Conservation (phyloP, 2,329 filamentous ascomycete species). For the Pleochaeta shiraiana region DNA sequence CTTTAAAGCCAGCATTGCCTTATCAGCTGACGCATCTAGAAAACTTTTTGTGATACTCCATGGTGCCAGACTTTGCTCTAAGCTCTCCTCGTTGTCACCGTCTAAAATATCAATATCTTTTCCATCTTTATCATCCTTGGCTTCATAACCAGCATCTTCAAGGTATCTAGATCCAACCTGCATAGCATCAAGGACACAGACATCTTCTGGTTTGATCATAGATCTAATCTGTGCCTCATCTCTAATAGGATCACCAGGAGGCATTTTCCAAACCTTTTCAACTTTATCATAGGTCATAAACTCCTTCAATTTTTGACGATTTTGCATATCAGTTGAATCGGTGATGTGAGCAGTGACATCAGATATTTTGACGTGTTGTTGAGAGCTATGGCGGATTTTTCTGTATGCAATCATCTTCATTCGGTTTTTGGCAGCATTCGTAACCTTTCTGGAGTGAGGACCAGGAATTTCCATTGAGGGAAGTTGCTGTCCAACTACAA, state of each 20-base stretch:
- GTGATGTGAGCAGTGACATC: constrained; percentile 84
- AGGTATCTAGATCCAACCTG: constrained; percentile 84
- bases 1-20: constrained; percentile 90
- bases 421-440: constrained; percentile 88
- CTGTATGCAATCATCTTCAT: constrained; percentile 93
- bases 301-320: constrained; percentile 90
- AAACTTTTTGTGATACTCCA: constrained; percentile 98
- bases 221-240: constrained; percentile 61
- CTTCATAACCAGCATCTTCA: constrained; percentile 72
- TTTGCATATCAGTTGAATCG: constrained; percentile 85
- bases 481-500: constrained; percentile 80
- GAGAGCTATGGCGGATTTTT: constrained; percentile 55
- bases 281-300: constrained; percentile 85
- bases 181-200: constrained; percentile 90
- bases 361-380: constrained; percentile 47
- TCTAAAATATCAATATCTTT: constrained; percentile 40
- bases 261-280: constrained; percentile 61
- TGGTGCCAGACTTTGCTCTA: constrained; percentile 76
- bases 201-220: constrained; percentile 90
- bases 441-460: constrained; percentile 84
- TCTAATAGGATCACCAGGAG: constrained; percentile 48
- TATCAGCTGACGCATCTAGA: constrained; percentile 76
- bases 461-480: constrained; percentile 83
- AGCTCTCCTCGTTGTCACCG: constrained; percentile 22
- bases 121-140: constrained; percentile 38